A percentile compares a stretch with the other conserved stretches of the same genome.
Conservation (phyloP, 2,329 filamentous ascomycete genomes). For the Fusarium nurragi region DNA sequence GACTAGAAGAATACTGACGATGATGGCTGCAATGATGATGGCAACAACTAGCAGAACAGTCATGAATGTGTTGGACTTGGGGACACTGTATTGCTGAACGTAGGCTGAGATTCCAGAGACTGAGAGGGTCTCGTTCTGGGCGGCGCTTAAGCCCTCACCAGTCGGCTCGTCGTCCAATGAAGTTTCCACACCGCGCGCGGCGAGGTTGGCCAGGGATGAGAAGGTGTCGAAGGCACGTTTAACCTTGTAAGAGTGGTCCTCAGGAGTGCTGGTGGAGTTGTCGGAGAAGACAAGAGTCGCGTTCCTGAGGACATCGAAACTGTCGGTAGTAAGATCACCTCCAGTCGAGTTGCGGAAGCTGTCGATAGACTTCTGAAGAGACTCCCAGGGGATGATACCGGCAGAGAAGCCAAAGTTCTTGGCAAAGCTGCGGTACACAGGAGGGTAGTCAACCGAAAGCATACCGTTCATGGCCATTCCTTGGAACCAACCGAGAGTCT, state of each 20-base stretch:
- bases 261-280: conserved; percentile 59
- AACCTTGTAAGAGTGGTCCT: conserved; percentile 53
- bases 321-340: conserved; percentile 85
- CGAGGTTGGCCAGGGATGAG: conserved; percentile 62
- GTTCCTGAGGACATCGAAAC: conserved; percentile 77
- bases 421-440: conserved; percentile 86
- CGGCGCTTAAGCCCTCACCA: conserved; percentile 36
- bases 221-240: conserved; percentile 65
- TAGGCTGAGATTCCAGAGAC: conserved; percentile 84
- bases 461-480: conserved; percentile 95
- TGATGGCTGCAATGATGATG: conserved; percentile 84
- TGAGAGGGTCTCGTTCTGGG: conserved; percentile 54
- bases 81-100: conserved; percentile 84
- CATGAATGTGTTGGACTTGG: conserved; percentile 94
- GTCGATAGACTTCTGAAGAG: conserved; percentile 84
- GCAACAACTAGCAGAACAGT: conserved; percentile 89
- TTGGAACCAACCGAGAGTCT: conserved; percentile 91
- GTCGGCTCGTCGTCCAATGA: conserved; percentile 52
- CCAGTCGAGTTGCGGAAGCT: conserved; percentile 82
- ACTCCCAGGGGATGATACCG: conserved; percentile 83
- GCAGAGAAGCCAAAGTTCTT: conserved; percentile 95
- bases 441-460: conserved; percentile 88
- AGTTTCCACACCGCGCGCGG: conserved; percentile 62
- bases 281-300: conserved; percentile 77
- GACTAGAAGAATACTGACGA: conserved; percentile 85